phyloP scores from a whole-genome alignment of 371 early-diverging fungal genomes.

The Mucor irregularis region DNA sequence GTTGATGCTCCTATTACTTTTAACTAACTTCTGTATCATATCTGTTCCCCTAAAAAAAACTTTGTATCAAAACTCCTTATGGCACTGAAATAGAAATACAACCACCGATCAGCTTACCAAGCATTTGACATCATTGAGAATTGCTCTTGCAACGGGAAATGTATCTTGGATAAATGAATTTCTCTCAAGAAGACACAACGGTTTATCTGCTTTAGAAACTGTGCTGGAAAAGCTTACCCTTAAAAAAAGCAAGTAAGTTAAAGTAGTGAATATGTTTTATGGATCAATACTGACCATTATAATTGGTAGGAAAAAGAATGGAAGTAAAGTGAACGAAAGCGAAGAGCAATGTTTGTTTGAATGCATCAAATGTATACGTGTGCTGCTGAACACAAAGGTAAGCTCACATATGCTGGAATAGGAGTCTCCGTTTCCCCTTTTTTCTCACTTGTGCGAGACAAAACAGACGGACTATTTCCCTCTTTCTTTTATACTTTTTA shows the following conservation, averaged over 20 bases:
- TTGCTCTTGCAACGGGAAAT: conserved; percentile 50
- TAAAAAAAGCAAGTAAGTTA: conserved; percentile 47
- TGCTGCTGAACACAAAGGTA: conserved; percentile 61
- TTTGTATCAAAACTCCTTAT: neutral
- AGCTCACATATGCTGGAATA: neutral
- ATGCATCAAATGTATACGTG: conserved; percentile 61
- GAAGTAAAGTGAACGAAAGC: conserved; percentile 12
- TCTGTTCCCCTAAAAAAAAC: neutral
- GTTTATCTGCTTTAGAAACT: conserved; percentile 53
- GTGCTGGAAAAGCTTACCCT: conserved; percentile 51
- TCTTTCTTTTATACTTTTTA: neutral
- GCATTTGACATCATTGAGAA: conserved; percentile 52
- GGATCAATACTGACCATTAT: neutral
- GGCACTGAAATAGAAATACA: conserved; percentile 27
- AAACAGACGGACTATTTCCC: neutral
- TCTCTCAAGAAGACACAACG: conserved; percentile 49
- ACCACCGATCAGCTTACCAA: conserved; percentile 47
- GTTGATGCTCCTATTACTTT: too few species aligned
- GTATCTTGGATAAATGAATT: conserved; percentile 64
- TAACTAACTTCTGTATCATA: too few species aligned
- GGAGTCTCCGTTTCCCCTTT: neutral
- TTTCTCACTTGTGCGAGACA: neutral
- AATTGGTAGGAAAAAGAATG: conserved; percentile 26
- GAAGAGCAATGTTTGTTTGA: conserved; percentile 49
- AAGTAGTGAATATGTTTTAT: neutral